Percentiles rank a stretch among this genome's conserved stretches.
Evolutionary conservation across 2,329 filamentous ascomycete species (phyloP).

Genomic region (Neonectria faginata): DNA sequence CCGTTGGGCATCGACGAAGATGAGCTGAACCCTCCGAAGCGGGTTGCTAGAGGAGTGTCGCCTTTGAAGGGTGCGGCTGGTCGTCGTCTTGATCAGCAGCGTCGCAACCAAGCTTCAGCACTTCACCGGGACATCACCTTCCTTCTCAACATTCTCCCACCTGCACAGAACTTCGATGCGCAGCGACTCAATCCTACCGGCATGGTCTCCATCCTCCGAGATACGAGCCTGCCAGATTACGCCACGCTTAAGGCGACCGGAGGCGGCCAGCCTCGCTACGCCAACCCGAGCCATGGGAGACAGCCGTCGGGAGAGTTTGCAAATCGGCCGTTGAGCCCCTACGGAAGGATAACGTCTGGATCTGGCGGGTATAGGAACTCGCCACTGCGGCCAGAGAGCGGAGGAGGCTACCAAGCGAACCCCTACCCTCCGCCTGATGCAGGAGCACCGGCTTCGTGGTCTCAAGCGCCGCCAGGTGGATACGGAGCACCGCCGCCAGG

Average conservation of each 20-base stretch:
- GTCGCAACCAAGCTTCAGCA: constrained; percentile 71
- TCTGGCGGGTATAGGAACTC: constrained; percentile 63
- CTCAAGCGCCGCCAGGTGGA: constrained; percentile 43
- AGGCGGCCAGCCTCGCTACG: constrained; percentile 51
- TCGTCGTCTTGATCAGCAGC: constrained; percentile 83
- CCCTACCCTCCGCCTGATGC: constrained; percentile 48
- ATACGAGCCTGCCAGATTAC: constrained; percentile 73
- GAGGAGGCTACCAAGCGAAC: constrained; percentile 43
- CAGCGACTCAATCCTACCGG: constrained; percentile 76
- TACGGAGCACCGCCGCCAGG: constrained; percentile 50
- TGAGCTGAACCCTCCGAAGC: constrained; percentile 80
- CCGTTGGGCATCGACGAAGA: constrained; percentile 77
- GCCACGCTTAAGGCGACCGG: constrained; percentile 63
- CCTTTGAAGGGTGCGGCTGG: constrained; percentile 92
- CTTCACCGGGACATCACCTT: constrained; percentile 78
- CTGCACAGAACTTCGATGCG: constrained; percentile 77
- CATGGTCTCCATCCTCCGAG: constrained; percentile 79
- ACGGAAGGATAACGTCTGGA: constrained; percentile 55
- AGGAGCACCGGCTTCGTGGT: constrained; percentile 45
- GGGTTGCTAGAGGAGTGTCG: constrained; percentile 88
- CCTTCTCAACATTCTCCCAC: constrained; percentile 78
- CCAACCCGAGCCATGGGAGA: constrained; percentile 53
- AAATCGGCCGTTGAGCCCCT: constrained; percentile 62
- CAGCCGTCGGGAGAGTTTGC: constrained; percentile 59
- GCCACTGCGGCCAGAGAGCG: constrained; percentile 61